Percentiles rank a stretch among this genome's conserved stretches.
phyloP scores from a whole-genome alignment of 768 basidiomycete genomes.

The Gyrodon lividus region DNA sequence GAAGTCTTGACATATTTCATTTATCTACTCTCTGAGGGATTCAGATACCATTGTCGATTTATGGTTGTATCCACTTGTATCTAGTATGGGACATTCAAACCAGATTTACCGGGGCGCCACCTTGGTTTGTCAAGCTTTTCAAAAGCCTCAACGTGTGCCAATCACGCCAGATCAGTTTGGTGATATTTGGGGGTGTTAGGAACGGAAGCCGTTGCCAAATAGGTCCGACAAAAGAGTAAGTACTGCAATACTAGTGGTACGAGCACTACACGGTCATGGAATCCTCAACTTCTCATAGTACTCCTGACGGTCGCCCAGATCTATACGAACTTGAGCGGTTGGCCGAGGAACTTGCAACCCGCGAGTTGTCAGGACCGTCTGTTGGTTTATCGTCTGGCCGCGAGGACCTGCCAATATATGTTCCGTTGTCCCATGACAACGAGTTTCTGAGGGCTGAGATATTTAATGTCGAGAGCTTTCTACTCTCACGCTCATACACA shows the following conservation, averaged over 20 bases:
- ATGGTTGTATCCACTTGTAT: no score
- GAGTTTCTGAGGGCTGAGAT: conserved; percentile 61
- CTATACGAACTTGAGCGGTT: conserved; percentile 70
- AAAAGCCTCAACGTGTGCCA: no score
- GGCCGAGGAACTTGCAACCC: conserved; percentile 65
- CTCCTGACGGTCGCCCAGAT: conserved; percentile 34
- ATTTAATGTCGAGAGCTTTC: conserved; percentile 85
- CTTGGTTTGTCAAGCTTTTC: no score
- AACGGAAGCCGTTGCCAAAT: conserved; percentile 25
- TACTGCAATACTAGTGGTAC: no score
- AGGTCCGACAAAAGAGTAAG: neutral
- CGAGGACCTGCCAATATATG: conserved; percentile 55
- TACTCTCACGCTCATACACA: conserved; percentile 80
- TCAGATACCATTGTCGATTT: neutral
- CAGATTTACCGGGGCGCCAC: no score
- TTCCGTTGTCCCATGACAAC: conserved; percentile 80
- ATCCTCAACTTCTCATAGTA: conserved; percentile 14
- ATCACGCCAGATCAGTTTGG: no score
- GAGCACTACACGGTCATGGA: conserved; percentile 12
- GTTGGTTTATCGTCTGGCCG: conserved; percentile 1
- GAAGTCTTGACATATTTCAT: conserved; percentile 31
- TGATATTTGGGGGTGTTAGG: conserved; percentile 24
- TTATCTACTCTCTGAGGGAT: neutral
- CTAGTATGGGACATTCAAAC: no score
- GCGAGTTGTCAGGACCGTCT: conserved; percentile 42